Conservation (phyloP, 1,139 yeast genomes). For the Candida glucosophila region DNA sequence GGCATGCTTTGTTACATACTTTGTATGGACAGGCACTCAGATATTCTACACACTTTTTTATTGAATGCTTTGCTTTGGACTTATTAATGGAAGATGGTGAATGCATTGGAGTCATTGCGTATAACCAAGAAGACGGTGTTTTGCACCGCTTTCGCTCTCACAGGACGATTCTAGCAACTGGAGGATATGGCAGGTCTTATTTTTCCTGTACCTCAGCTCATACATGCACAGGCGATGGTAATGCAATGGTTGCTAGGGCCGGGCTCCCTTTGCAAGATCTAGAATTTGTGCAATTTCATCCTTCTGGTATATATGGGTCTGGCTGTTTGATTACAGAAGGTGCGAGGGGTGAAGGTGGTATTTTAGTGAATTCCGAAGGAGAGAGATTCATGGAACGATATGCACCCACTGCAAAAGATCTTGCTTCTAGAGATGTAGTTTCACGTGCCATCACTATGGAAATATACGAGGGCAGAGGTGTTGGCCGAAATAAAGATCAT, state of each 20-base stretch:
- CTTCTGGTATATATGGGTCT: slow-evolving; percentile 98
- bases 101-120: slow-evolving; percentile 94
- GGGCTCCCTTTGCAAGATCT: slow-evolving; percentile 96
- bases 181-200: slow-evolving; percentile 98
- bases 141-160: slow-evolving; percentile 96
- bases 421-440: slow-evolving; percentile 97
- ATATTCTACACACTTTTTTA: slow-evolving; percentile 95
- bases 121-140: slow-evolving; percentile 98
- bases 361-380: slow-evolving; percentile 91
- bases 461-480: slow-evolving; percentile 98
- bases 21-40: slow-evolving; percentile 93
- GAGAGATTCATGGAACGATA: slow-evolving; percentile 99
- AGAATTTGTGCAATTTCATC: slow-evolving; percentile 98
- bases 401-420: slow-evolving; percentile 97
- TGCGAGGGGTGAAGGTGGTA: slow-evolving; percentile 99
- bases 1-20: slow-evolving; percentile 93
- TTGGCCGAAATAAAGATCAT: slow-evolving; percentile 93
- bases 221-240: slow-evolving; percentile 99
- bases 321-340: slow-evolving; percentile 99
- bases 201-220: slow-evolving; percentile 98
- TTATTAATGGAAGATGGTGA: slow-evolving; percentile 91
- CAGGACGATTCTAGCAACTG: slow-evolving; percentile 94
- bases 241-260: slow-evolving; percentile 97
- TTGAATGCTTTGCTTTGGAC: slow-evolving; percentile 94
- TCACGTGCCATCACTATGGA: slow-evolving; percentile 98